phyloP scores from a whole-genome alignment of 108 stramenopile genomes.

The Nitzschia sp. region DNA sequence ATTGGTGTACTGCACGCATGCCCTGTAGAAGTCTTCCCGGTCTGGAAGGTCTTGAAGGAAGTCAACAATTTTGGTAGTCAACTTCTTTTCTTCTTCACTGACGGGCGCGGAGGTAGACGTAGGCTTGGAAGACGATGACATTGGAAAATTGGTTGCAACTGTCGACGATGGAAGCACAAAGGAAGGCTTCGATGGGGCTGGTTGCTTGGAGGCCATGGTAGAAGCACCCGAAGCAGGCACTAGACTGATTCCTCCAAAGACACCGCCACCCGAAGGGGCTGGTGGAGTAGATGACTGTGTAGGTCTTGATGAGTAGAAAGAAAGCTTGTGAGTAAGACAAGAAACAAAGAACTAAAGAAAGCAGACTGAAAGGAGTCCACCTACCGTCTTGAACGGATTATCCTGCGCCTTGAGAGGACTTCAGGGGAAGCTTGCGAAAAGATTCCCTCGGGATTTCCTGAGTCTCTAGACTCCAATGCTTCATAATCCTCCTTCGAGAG shows the following conservation, averaged over 20 bases:
- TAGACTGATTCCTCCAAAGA: not conserved
- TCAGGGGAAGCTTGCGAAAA: slow-evolving; percentile 12
- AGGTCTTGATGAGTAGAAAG: not conserved
- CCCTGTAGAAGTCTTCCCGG: too few relatives aligned
- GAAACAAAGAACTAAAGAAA: not conserved
- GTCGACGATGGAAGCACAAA: too few relatives aligned
- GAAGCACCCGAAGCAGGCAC: not conserved
- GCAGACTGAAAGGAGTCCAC: not conserved
- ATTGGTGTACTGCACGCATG: too few relatives aligned
- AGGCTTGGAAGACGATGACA: too few relatives aligned
- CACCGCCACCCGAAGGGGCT: not conserved
- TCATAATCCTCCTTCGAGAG: slow-evolving; percentile 26
- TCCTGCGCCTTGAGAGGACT: slow-evolving; percentile 8
- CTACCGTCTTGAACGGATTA: slow-evolving; percentile 6
- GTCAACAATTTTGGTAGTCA: too few relatives aligned
- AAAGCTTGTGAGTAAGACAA: not conserved
- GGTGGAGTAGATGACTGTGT: not conserved
- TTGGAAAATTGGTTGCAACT: too few relatives aligned
- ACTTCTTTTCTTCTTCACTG: too few relatives aligned
- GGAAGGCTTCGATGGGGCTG: not conserved
- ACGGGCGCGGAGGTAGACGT: too few relatives aligned
- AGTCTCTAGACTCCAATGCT: not conserved
- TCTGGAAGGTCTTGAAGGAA: too few relatives aligned
- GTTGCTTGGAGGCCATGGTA: not conserved
- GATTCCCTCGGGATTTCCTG: not conserved